Evolutionary conservation across 2,329 filamentous ascomycete genomes (phyloP).

Genomic region (Penicillium oxalicum): DNA sequence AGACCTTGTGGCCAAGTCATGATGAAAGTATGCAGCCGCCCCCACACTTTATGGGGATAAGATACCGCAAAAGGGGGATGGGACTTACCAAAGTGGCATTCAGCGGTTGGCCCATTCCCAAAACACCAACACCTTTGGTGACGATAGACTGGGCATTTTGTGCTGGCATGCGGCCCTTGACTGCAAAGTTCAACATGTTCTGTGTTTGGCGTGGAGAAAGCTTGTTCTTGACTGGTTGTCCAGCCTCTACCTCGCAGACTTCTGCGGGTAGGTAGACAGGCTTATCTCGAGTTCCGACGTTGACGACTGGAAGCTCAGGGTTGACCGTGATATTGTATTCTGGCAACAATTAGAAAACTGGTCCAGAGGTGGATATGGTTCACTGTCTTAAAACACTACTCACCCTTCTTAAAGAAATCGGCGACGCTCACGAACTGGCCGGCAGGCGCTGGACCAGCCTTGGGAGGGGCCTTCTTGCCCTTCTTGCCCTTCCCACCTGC

Average conservation of each 20-base stretch:
- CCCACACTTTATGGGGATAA: not conserved
- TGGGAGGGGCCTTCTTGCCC: conserved; percentile 19
- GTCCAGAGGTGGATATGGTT: too few species aligned
- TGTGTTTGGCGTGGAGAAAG: conserved; percentile 57
- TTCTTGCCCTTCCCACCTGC: conserved; percentile 23
- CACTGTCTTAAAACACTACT: conserved; percentile 13
- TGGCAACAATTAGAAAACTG: conserved; percentile 16
- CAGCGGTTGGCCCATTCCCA: conserved; percentile 49
- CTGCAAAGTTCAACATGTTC: conserved; percentile 67
- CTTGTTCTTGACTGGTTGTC: conserved; percentile 58
- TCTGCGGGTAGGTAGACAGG: conserved; percentile 64
- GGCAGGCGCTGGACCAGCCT: conserved; percentile 26
- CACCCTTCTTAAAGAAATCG: conserved; percentile 45
- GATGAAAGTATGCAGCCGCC: not conserved
- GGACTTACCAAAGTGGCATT: conserved; percentile 43
- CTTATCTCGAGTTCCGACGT: conserved; percentile 53
- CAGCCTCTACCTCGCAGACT: conserved; percentile 56
- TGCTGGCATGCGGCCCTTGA: conserved; percentile 51
- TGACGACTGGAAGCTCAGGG: conserved; percentile 54
- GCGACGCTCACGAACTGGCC: conserved; percentile 48
- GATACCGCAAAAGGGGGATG: not conserved
- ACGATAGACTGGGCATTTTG: conserved; percentile 63
- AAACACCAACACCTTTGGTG: conserved; percentile 46
- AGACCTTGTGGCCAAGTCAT: not conserved
- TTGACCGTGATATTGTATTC: conserved; percentile 35